Base-by-base conservation (phyloP, 1,284 basidiomycete species). In the Grifola frondosa region DNA sequence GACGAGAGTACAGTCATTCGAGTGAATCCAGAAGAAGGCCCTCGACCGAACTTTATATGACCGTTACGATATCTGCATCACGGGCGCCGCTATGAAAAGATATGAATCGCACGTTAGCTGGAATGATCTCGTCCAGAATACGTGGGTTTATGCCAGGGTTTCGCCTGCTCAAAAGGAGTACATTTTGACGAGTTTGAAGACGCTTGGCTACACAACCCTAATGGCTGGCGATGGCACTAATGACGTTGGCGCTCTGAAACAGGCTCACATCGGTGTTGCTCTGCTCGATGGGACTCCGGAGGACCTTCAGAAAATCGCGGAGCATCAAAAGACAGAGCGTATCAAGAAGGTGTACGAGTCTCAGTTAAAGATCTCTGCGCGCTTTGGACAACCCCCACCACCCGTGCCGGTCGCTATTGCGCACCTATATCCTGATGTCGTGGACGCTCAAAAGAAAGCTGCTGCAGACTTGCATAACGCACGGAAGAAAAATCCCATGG, bases 151-250 rank as follows among this genome's bases (percentile, higher is more conserved):
- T 57, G 94, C 94, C 17, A 91, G 94, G 39, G 93, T 97, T 16
- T 96, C 94, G n/a, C 94, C 94, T 2, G 69, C 81, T 1, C 95
- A 97, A 64, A 97, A 97, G 69, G 94, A 97, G 64, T 80, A 80
- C 63, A 96, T 97, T 65, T 78, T 97, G 35, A 90, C 91, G 0
- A 87, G 88, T 3, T 74, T 97, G 43, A 91, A 93, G 63, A 76
- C 77, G 11, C 80, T 96, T 20, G 94, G 94, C 20, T 97, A 91
- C 64, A 77, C 79, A 6, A 97, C 94, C 0, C 75, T 97, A 42
- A 97, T 97, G 94, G 94, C 93, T 10, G 94, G 94, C 46, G 95
- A 97, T 62, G 95, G 95, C 28, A 97, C 94, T 13, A 97, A 97
- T 64, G 94, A 97, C 55, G 94, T 97, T 35, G 94, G 95, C 23